These are phyloP conservation scores for Coelastrella sp. DNA, from an alignment of 139 green algal genomes.

Conservation along the genomic window DNA sequence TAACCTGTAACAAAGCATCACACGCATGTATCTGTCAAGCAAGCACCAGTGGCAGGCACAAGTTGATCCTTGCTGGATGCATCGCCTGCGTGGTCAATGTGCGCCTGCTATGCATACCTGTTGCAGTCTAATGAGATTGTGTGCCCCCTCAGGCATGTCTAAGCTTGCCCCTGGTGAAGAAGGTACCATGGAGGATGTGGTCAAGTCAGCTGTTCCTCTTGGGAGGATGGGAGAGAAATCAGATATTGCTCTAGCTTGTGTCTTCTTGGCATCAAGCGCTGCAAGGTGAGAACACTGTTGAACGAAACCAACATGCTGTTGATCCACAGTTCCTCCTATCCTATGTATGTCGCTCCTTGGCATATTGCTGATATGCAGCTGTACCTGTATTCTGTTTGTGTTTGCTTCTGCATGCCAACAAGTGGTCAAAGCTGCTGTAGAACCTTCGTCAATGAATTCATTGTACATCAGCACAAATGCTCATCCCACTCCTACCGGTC, in stretches of 20 bases:
- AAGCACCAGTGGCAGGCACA: too few relatives aligned
- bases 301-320: background rate
- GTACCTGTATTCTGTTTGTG: too few relatives aligned
- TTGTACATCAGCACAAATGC: too few relatives aligned
- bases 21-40: too few relatives aligned
- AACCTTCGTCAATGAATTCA: too few relatives aligned
- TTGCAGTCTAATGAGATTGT: background rate
- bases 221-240: constrained; percentile 80
- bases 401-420: too few relatives aligned
- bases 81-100: background rate
- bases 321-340: background rate
- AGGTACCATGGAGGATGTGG: constrained; percentile 51
- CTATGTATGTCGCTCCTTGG: background rate
- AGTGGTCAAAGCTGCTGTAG: too few relatives aligned
- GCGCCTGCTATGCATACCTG: background rate
- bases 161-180: constrained; percentile 85
- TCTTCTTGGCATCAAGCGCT: constrained; percentile 82
- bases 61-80: background rate
- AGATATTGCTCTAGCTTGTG: constrained; percentile 90
- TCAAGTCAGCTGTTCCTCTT: constrained; percentile 74
- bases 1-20: too few relatives aligned
- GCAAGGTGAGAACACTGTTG: constrained; percentile 48
- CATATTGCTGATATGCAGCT: too few relatives aligned
- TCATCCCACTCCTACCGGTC: background rate
- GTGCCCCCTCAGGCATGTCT: constrained; percentile 76